Conservation (phyloP, 306 rosid species). For the Vachellia pachyceras region DNA sequence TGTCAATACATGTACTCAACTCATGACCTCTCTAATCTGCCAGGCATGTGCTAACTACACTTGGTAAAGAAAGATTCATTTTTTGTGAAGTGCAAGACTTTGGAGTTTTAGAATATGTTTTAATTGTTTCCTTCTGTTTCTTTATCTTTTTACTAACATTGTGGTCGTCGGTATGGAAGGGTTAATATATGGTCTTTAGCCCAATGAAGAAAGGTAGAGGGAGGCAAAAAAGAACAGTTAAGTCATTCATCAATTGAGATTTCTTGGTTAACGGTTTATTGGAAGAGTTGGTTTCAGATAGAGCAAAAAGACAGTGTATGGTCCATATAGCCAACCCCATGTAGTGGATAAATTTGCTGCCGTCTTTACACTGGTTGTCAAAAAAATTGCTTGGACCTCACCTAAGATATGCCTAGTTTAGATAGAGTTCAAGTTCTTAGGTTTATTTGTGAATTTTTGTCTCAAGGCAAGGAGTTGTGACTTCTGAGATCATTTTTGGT, state of each 20-base stretch:
- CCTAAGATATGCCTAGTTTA: slow-evolving; percentile 8
- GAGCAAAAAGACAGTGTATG: background rate
- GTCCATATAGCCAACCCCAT: background rate
- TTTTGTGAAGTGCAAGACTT: background rate
- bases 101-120: slow-evolving; percentile 1
- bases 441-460: slow-evolving; percentile 11
- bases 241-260: background rate
- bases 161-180: background rate
- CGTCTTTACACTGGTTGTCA: background rate
- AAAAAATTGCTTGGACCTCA: slow-evolving; percentile 7
- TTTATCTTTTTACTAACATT: slow-evolving; percentile 5
- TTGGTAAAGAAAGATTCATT: background rate
- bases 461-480: slow-evolving; percentile 6
- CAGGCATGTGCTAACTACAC: background rate
- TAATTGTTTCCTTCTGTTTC: too few relatives aligned
- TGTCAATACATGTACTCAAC: slow-evolving; percentile 1
- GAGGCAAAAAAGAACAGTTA: background rate
- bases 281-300: background rate
- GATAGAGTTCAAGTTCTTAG: background rate
- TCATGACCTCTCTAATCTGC: background rate
- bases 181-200: background rate
- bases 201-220: background rate
- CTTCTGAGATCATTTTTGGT: background rate
- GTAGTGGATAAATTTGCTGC: background rate
- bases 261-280: background rate